Evolutionary conservation across 306 rosid genomes (phyloP).

Genomic region (Begonia masoniana): DNA sequence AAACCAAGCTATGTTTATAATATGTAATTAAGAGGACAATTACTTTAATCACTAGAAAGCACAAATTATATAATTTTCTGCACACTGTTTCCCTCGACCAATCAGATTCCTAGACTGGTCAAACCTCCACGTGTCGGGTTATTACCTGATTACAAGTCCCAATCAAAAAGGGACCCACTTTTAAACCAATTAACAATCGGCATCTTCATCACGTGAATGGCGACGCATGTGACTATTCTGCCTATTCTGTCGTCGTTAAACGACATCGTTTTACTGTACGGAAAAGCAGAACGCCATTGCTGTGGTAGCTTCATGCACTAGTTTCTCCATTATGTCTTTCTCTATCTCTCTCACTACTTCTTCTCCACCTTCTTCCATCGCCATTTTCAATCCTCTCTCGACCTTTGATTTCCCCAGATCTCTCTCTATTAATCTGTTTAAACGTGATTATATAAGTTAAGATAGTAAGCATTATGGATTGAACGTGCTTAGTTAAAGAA

Average conservation of each 20-base stretch:
- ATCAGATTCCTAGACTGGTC: constrained; percentile 23
- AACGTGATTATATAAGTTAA: constrained; percentile 1
- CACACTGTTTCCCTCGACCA: too few relatives aligned
- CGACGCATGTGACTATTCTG: constrained; percentile 26
- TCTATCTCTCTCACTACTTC: constrained; percentile 48
- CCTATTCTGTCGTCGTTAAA: constrained; percentile 3
- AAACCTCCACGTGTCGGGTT: constrained; percentile 12
- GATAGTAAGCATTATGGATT: too few relatives aligned
- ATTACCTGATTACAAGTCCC: not conserved
- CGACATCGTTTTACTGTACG: constrained; percentile 18
- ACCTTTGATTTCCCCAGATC: constrained; percentile 25
- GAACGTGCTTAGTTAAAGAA: too few relatives aligned
- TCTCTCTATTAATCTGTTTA: constrained; percentile 47
- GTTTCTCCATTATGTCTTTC: constrained; percentile 43
- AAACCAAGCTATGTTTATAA: too few relatives aligned
- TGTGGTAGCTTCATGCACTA: constrained; percentile 43
- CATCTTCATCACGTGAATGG: constrained; percentile 52
- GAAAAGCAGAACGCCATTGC: not conserved
- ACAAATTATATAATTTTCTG: too few relatives aligned
- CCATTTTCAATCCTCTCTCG: constrained; percentile 12
- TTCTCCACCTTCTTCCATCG: constrained; percentile 46
- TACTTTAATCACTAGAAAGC: constrained; percentile 24
- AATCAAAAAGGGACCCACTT: constrained; percentile 4
- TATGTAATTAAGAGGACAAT: constrained; percentile 8
- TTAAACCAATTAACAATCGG: constrained; percentile 12